Evolutionary conservation across 768 basidiomycete genomes (phyloP).

Genomic region (Suillus americanus): DNA sequence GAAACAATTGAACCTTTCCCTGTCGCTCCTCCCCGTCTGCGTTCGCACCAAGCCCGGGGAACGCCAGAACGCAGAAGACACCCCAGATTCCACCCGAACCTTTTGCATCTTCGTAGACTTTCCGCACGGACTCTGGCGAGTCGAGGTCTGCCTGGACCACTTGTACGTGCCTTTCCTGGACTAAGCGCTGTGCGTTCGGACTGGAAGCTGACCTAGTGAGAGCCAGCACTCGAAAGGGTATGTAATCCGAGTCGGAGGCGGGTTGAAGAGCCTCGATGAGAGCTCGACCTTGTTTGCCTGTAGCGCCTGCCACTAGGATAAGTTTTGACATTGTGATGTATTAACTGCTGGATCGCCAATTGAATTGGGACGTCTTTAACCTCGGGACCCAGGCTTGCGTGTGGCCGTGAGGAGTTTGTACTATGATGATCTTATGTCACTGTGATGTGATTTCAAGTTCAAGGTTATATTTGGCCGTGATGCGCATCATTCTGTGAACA

Average conservation of each 20-base stretch:
- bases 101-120: conserved; percentile 36
- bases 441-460: neutral
- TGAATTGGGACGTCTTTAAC: neutral
- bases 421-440: neutral
- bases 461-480: neutral
- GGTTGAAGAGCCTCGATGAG: conserved; percentile 30
- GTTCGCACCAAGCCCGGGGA: conserved; percentile 40
- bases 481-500: neutral
- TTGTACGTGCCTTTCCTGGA: conserved; percentile 25
- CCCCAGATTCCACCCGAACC: conserved; percentile 35
- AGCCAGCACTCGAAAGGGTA: conserved; percentile 35
- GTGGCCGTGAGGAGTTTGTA: neutral
- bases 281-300: conserved; percentile 38
- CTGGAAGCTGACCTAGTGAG: conserved; percentile 36
- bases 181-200: conserved; percentile 25
- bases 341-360: neutral
- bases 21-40: conserved; percentile 39
- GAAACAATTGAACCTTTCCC: conserved; percentile 32
- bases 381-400: neutral
- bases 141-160: conserved; percentile 39
- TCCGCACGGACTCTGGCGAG: conserved; percentile 24
- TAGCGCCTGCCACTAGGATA: conserved; percentile 38
- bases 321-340: conserved; percentile 7
- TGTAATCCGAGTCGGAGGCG: conserved; percentile 1
- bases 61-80: conserved; percentile 39